Evolutionary conservation across 208 protist genomes (phyloP).

Genomic region (Leishmania tarentolae): DNA sequence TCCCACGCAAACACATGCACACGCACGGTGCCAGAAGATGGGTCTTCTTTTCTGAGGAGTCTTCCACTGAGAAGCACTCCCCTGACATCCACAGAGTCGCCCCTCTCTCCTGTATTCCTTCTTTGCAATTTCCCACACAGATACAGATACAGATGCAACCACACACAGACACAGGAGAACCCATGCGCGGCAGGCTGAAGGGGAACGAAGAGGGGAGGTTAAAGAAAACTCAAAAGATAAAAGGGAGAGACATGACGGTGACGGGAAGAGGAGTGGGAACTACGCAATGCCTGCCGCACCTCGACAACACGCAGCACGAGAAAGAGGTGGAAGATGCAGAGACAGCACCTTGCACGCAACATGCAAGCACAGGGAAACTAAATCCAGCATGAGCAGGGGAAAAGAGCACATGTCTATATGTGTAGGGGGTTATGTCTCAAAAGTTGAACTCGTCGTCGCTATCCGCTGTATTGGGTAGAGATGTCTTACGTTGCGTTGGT

Average conservation of each 20-base stretch:
- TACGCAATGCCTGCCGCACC: not conserved
- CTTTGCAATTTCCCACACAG: not conserved
- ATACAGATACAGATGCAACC: not conserved
- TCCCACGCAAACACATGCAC: not conserved
- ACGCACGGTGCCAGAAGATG: not conserved
- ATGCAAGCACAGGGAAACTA: not conserved
- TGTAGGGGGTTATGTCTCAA: constrained; percentile 19
- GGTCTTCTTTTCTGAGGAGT: not conserved
- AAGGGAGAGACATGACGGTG: constrained; percentile 4
- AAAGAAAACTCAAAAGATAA: constrained; percentile 22
- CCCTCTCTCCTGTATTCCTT: not conserved
- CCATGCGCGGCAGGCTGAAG: not conserved
- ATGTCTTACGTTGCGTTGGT: constrained; percentile 32
- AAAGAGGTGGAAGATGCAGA: not conserved
- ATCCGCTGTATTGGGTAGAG: constrained; percentile 31
- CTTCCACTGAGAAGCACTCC: not conserved
- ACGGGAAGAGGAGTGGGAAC: not conserved
- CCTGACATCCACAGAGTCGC: not conserved
- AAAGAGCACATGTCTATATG: not conserved
- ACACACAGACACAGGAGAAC: not conserved
- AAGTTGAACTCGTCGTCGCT: constrained; percentile 91
- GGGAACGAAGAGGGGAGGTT: not conserved
- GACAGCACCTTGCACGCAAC: not conserved
- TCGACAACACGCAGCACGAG: not conserved
- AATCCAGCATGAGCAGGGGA: constrained; percentile 14